Evolutionary conservation across 306 rosid genomes (phyloP).

Genomic region (Vicia faba): DNA sequence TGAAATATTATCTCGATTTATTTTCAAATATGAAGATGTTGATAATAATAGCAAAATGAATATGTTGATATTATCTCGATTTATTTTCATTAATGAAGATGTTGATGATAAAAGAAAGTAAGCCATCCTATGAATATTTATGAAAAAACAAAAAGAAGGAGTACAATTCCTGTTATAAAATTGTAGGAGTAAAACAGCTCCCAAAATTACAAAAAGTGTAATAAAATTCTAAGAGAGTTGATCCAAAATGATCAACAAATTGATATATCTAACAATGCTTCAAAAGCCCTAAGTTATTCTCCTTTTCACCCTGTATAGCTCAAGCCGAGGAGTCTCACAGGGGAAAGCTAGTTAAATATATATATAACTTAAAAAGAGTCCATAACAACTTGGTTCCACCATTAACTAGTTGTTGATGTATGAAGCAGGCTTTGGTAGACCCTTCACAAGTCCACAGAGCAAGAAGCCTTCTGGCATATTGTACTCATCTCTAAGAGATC

Average conservation of each 20-base stretch:
- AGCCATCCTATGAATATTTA: not conserved
- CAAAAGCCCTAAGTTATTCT: not conserved
- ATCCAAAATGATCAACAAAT: slow-evolving; percentile 1
- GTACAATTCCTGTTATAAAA: not conserved
- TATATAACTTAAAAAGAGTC: not conserved
- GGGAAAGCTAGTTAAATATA: not conserved
- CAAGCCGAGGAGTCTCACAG: not conserved
- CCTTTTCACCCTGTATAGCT: not conserved
- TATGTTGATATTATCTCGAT: too few species aligned
- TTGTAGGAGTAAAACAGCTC: not conserved
- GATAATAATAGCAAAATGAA: too few species aligned
- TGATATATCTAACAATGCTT: not conserved
- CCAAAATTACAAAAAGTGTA: not conserved
- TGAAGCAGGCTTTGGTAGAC: slow-evolving; percentile 51
- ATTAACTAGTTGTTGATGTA: slow-evolving; percentile 13
- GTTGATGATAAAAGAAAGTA: not conserved
- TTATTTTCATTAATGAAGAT: too few species aligned
- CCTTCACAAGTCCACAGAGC: slow-evolving; percentile 52
- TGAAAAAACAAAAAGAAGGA: slow-evolving; percentile 10
- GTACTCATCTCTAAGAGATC: slow-evolving; percentile 71
- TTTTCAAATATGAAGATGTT: too few species aligned
- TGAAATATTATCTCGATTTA: too few species aligned
- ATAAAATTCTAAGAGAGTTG: not conserved
- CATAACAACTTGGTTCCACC: too few species aligned
- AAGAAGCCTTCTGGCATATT: slow-evolving; percentile 45